Evolutionary conservation across 768 basidiomycete species (phyloP), one percentile per base, ranked within the genome.

Genomic region (Pulveroboletus ravenelii): DNA sequence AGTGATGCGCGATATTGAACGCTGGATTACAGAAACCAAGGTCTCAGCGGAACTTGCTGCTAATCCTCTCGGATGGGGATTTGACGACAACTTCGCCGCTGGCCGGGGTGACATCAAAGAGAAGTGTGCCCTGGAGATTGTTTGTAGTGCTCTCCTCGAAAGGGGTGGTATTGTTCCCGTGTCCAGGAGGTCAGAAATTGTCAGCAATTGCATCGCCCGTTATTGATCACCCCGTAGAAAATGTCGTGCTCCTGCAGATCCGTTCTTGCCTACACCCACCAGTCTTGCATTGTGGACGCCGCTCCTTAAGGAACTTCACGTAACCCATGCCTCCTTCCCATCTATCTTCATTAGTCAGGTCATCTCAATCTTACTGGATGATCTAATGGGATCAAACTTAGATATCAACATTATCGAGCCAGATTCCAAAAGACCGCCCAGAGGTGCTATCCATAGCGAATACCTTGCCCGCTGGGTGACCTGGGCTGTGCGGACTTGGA

Each of bases 101-200:
- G 68, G 70, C 31, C 74, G 74, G 48, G 70, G 70, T 10, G 82
- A 84, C 39, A 53, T 67, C 12, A 80, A 77, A 59, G 87, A 89
- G 62, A 68, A 66, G 42, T 85, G 82, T 78, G 86, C 85, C 7
- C 61, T 89, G 38, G 85, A 89, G 47, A 68, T 69, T 32, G 67
- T 98, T 2, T 84, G 82, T 48, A 80, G 85, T 41, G 77, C 69
- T 1, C 70, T 98, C 12, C 57, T 89, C 43, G 82, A 81, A 50
- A 80, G 77, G 53, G 92, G 92, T 10, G 80, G 74, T 10, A 71
- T 97, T 8, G 85, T 97, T 4, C 93, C 95, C 8, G 57, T 87
- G 2, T 86, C 91, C 1, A 89, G 84, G 70, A 93, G 84, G 95
- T 94, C 55, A 55, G 78, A 58, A 41, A 37, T 17, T 30, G 7